Evolutionary conservation across 805 yeast species (phyloP).

Genomic region (Yarrowia sp.): DNA sequence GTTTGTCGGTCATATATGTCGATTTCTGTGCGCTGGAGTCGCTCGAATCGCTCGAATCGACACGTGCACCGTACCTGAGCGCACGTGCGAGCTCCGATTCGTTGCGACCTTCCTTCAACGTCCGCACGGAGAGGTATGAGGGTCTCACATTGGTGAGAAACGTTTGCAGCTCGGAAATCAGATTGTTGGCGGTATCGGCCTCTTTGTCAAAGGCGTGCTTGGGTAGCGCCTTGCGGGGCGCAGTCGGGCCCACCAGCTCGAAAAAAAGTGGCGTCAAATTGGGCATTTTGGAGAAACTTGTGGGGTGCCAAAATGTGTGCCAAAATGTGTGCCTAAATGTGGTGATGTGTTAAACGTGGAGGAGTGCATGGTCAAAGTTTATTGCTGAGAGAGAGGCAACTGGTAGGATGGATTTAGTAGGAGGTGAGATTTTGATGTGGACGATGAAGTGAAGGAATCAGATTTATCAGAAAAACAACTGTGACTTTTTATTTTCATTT

Average conservation of each 20-base stretch:
- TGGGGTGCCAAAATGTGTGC: background rate
- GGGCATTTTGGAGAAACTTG: constrained; percentile 4
- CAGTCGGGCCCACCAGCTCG: constrained; percentile 30
- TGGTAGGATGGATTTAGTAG: background rate
- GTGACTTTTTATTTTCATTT: too few species aligned
- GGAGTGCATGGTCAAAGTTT: constrained; percentile 13
- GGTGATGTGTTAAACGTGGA: background rate
- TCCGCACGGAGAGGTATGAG: constrained; percentile 46
- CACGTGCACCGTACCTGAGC: constrained; percentile 9
- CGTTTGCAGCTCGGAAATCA: constrained; percentile 42
- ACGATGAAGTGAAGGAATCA: too few species aligned
- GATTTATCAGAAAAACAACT: too few species aligned
- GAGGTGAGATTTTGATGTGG: background rate
- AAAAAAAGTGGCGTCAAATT: constrained; percentile 32
- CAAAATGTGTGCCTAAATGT: background rate
- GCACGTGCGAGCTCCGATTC: constrained; percentile 39
- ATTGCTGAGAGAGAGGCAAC: background rate
- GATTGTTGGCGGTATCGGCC: constrained; percentile 9
- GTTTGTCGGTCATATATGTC: constrained; percentile 48
- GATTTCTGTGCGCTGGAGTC: constrained; percentile 1
- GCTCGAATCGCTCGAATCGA: background rate
- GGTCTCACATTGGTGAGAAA: constrained; percentile 46
- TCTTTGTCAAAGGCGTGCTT: constrained; percentile 33
- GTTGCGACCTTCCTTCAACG: constrained; percentile 34
- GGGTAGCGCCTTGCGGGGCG: constrained; percentile 9